phyloP scores from a whole-genome alignment of 169 alveolate species.

The Cryptosporidium parvum region DNA sequence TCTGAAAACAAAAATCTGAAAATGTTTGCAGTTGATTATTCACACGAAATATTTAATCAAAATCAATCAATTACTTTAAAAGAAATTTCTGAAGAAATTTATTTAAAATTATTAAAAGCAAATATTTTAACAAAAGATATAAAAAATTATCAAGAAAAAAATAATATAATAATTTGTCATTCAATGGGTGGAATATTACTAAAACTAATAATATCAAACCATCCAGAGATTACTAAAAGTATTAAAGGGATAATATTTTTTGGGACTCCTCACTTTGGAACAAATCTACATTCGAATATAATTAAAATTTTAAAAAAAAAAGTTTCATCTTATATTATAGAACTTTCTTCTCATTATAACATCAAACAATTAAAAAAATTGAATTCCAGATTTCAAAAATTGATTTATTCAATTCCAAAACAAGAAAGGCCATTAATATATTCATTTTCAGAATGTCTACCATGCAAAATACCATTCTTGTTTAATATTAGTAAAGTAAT shows the following conservation, averaged over 20 bases:
- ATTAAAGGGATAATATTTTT: slow-evolving; percentile 60
- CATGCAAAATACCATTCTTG: slow-evolving; percentile 60
- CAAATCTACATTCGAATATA: slow-evolving; percentile 17
- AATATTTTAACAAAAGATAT: slow-evolving; percentile 39
- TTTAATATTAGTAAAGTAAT: slow-evolving; percentile 35
- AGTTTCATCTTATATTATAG: slow-evolving; percentile 31
- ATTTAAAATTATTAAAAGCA: slow-evolving; percentile 38
- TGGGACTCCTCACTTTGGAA: slow-evolving; percentile 75
- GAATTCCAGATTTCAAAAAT: slow-evolving; percentile 40
- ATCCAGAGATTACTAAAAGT: slow-evolving; percentile 44
- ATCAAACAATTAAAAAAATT: slow-evolving; percentile 14
- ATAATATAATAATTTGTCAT: slow-evolving; percentile 65
- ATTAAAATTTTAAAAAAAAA: slow-evolving; percentile 7
- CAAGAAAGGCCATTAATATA: slow-evolving; percentile 38
- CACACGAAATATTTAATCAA: slow-evolving; percentile 45
- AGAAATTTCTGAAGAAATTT: slow-evolving; percentile 54
- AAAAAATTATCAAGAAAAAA: neutral
- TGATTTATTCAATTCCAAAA: slow-evolving; percentile 55
- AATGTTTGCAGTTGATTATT: slow-evolving; percentile 61
- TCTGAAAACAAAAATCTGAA: neutral
- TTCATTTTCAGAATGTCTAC: slow-evolving; percentile 63
- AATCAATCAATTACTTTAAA: slow-evolving; percentile 8
- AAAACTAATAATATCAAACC: slow-evolving; percentile 48
- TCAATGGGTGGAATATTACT: slow-evolving; percentile 74
- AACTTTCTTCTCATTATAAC: slow-evolving; percentile 46